Base-by-base conservation (phyloP, 2,329 filamentous ascomycete genomes). In the Fusarium fracticaudum region DNA sequence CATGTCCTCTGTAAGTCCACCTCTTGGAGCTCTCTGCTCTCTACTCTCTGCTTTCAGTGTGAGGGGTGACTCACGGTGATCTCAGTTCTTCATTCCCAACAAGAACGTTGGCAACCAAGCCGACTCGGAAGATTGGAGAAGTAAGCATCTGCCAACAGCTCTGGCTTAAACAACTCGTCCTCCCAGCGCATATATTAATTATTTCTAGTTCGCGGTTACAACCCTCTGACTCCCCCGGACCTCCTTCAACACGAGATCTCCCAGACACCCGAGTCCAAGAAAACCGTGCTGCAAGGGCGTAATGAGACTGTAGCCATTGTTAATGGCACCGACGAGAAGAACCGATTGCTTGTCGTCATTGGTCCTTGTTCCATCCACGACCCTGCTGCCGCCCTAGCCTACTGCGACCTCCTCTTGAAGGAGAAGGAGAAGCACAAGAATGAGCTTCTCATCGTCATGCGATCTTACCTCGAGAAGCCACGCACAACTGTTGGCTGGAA, bases 401-500 rank as follows among this genome's bases (percentile, higher is more conserved):
- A 99, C 91, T 97, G 95, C 88, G 91, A 95, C 80, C 88, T 92
- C 75, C 88, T 99, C 72, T 83, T 97, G 76, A 87, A 90, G 80
- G 87, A 97, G 79, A 95, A 96, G 84, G 90, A 95, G 81, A 96
- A 97, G 86, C 92, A 98, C 86, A 89, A 93, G 82, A 90, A 95
- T 79, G 94, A 98, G 81, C 89, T 99, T 43, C 88, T 97, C 78
- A 96, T 99, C 77, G 93, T 99, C 71, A 99, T 99, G 96, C 93
- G 96, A 78, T 94, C 94, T 74, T 99, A 99, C 89, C 91, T 99
- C 69, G 96, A 99, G 89, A 99, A 99, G 89, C 96, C 96, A 29
- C 92, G 96, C 74, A 99, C 96, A 35, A 99, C 96, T 0, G 94
- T 99, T 35, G 96, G 96, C 77, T 99, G 96, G 96, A 99, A 99